Evolutionary conservation across 306 rosid species (phyloP).

Genomic region (Glycine tomentella): DNA sequence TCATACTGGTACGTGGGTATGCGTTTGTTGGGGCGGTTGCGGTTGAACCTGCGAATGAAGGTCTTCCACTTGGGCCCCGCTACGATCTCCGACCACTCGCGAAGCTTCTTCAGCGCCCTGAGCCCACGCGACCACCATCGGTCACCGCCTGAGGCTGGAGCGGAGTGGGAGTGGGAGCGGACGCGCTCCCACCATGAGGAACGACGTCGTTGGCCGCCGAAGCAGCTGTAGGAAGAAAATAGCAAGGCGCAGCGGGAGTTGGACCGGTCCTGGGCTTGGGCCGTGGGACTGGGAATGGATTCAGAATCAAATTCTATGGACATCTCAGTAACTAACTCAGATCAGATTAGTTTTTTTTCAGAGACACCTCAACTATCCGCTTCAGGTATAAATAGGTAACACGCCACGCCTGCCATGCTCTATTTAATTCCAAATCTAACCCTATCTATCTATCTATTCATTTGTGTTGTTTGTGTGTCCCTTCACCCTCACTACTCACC

Average conservation of each 20-base stretch:
- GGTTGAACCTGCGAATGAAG: slow-evolving; percentile 76
- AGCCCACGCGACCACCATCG: slow-evolving; percentile 80
- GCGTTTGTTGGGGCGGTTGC: slow-evolving; percentile 58
- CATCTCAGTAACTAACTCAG: slow-evolving; percentile 28
- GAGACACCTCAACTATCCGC: neutral
- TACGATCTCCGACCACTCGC: slow-evolving; percentile 92
- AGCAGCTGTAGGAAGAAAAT: slow-evolving; percentile 55
- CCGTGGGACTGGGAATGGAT: slow-evolving; percentile 43
- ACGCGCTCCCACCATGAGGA: slow-evolving; percentile 80
- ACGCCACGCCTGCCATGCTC: neutral
- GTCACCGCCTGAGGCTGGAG: slow-evolving; percentile 32
- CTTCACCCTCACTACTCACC: neutral
- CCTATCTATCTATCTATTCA: neutral
- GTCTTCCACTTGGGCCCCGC: slow-evolving; percentile 99
- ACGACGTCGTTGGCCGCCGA: slow-evolving; percentile 58
- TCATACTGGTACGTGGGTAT: slow-evolving; percentile 79
- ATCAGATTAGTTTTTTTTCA: neutral
- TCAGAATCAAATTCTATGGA: slow-evolving; percentile 53
- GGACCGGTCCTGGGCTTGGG: slow-evolving; percentile 46
- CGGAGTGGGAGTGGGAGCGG: slow-evolving; percentile 47
- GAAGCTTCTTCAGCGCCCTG: slow-evolving; percentile 67
- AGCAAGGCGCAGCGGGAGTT: slow-evolving; percentile 21
- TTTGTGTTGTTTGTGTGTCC: neutral
- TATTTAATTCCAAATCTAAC: slow-evolving; percentile 4
- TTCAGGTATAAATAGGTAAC: slow-evolving; percentile 24